Conservation (phyloP, 768 basidiomycete genomes). For the Imleria badia region DNA sequence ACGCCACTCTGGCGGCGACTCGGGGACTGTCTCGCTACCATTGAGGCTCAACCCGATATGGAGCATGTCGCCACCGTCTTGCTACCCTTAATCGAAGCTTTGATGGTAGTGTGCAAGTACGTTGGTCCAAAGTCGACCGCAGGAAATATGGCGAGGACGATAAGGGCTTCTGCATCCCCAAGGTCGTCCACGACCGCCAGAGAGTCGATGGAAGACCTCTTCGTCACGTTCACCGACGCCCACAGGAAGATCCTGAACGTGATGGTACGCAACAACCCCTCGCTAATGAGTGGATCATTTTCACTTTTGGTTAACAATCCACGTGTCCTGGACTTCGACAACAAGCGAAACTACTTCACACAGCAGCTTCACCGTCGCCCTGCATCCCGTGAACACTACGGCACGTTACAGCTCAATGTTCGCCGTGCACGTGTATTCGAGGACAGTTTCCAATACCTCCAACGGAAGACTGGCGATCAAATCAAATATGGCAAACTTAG, state of each 20-base stretch:
- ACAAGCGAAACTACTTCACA: conserved; percentile 95
- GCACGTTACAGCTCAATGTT: conserved; percentile 85
- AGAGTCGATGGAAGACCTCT: conserved; percentile 87
- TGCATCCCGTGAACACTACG: conserved; percentile 75
- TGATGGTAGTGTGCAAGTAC: conserved; percentile 99
- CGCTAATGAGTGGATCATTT: conserved; percentile 97
- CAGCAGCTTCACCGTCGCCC: conserved; percentile 89
- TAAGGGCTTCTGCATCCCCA: conserved; percentile 70
- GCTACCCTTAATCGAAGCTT: conserved; percentile 89
- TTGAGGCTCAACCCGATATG: conserved; percentile 76
- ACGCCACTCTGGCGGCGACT: conserved; percentile 85
- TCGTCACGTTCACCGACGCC: conserved; percentile 89
- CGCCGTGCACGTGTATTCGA: conserved; percentile 92
- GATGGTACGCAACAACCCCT: conserved; percentile 98
- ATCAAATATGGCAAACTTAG: conserved; percentile 98
- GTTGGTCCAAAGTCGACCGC: conserved; percentile 65
- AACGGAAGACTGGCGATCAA: conserved; percentile 88
- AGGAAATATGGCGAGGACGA: conserved; percentile 44
- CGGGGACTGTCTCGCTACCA: conserved; percentile 82
- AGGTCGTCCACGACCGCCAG: conserved; percentile 63
- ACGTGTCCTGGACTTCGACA: conserved; percentile 97
- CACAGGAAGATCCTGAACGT: conserved; percentile 93
- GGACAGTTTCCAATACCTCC: conserved; percentile 92
- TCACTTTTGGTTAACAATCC: conserved; percentile 94
- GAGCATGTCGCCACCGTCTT: conserved; percentile 92